Evolutionary conservation across 2,329 filamentous ascomycete species (phyloP), one percentile per base, ranked within the genome.

Genomic region (Scopulariopsis brevicaulis): DNA sequence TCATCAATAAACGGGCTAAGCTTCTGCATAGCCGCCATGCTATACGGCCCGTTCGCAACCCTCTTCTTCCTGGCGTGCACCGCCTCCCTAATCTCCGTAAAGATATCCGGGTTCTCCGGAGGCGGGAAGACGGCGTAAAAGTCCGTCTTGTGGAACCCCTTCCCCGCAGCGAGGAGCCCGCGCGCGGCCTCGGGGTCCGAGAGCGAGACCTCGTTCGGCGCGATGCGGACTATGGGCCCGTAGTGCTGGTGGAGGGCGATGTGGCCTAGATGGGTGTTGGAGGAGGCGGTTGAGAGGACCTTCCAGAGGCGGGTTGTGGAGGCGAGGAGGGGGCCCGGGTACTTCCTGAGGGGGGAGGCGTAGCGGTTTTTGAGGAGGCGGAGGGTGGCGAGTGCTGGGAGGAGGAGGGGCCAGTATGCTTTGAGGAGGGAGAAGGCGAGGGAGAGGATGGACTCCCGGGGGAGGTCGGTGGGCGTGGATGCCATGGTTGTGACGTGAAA

Each of bases 251-350:
- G 83, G 18, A 85, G 70, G 0, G 62, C 63, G 11, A 70, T 64
- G 18, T 69, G 64, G 1, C 64, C 60, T 6, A 66, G 57, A 61
- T 86, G 81, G 34, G 85, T 73, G 61, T 84, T 83, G 52, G 68
- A 65, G 1, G 81, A 82, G 34, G 81, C 72, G 24, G 71, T 70
- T 35, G 76, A 66, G 53, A 64, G 66, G 22, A 73, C 59, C 11
- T 69, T 68, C 71, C 70, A 74, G 4, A 74, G 56, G 15, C 71
- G 70, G 0, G 69, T 73, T 58, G 65, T 69, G 6, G 76, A 83
- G 25, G 87, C 88, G 53, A 87, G 66, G 59, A 83, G 74, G 0
- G 84, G 87, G 0, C 87, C 88, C 0, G 88, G 87, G 63, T 87
- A 88, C 65, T 79, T 82, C 68, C 83, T 80, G 58, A 89, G 71